phyloP scores from a whole-genome alignment of 2,329 filamentous ascomycete species.

The Stagonosporopsis cucurbitacearum region DNA sequence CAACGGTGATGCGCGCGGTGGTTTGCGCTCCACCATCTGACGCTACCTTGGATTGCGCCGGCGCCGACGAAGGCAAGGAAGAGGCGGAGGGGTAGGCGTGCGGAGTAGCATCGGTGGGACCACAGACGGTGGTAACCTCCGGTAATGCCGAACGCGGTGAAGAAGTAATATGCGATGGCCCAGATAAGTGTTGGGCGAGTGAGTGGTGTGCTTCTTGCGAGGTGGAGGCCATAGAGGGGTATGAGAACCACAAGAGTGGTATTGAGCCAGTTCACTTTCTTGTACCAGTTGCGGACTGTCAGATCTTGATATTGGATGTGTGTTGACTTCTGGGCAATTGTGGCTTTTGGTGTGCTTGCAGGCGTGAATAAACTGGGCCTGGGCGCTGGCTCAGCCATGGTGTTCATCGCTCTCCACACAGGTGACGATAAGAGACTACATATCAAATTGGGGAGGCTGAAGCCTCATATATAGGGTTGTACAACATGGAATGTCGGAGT shows the following conservation, averaged over 20 bases:
- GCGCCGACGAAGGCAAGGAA: constrained; percentile 56
- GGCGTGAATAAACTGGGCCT: constrained; percentile 11
- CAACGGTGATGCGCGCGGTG: constrained; percentile 60
- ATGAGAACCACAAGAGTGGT: constrained; percentile 78
- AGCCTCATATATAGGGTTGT: constrained; percentile 3
- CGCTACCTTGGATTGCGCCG: constrained; percentile 57
- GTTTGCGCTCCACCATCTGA: constrained; percentile 56
- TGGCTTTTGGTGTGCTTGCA: constrained; percentile 4
- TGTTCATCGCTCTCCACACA: not conserved
- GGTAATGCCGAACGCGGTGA: constrained; percentile 71
- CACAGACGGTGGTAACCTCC: constrained; percentile 75
- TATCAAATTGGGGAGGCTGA: not conserved
- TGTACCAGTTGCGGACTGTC: constrained; percentile 73
- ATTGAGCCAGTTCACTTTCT: constrained; percentile 93
- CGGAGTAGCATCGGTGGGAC: constrained; percentile 58
- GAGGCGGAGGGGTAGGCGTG: constrained; percentile 51
- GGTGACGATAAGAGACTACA: not conserved
- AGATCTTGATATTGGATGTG: constrained; percentile 29
- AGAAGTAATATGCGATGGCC: constrained; percentile 79
- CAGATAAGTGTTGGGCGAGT: constrained; percentile 74
- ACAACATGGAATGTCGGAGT: not conserved
- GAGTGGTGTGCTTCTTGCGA: constrained; percentile 78
- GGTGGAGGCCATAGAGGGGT: constrained; percentile 74
- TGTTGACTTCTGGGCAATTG: constrained; percentile 16
- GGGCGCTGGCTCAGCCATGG: constrained; percentile 14